phyloP scores from a whole-genome alignment of 1,139 yeast genomes.

The Barnettozyma hawaiiensis region DNA sequence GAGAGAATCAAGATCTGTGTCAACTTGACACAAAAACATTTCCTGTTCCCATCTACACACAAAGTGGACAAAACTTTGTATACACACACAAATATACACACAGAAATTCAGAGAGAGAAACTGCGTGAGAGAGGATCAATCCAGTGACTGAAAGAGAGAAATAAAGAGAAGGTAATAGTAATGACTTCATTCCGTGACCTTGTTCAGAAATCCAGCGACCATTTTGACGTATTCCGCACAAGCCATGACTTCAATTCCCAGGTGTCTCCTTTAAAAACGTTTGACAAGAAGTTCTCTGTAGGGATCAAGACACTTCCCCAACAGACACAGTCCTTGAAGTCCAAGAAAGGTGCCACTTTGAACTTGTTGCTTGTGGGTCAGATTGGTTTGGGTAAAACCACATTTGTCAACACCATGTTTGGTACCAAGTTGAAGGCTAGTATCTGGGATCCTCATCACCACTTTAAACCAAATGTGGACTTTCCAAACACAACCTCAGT shows the following conservation, averaged over 20 bases:
- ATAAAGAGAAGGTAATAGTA: too few species aligned
- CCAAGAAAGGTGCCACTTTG: constrained; percentile 47
- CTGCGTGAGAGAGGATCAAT: too few species aligned
- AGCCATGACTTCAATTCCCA: neutral
- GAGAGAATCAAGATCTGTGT: too few species aligned
- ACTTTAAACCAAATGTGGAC: constrained; percentile 6
- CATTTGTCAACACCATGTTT: constrained; percentile 56
- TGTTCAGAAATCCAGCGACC: neutral
- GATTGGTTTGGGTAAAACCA: constrained; percentile 49
- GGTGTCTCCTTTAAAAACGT: neutral
- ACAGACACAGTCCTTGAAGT: constrained; percentile 27
- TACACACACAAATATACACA: too few species aligned
- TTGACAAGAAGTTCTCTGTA: constrained; percentile 11
- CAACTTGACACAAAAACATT: too few species aligned
- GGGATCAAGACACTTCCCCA: constrained; percentile 27
- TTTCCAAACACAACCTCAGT: constrained; percentile 33
- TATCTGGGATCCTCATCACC: constrained; percentile 20
- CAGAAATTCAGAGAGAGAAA: too few species aligned
- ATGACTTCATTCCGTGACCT: neutral
- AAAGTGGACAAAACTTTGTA: too few species aligned
- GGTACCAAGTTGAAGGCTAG: constrained; percentile 27
- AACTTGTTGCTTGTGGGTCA: constrained; percentile 57
- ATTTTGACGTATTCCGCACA: constrained; percentile 1
- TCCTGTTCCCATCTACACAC: too few species aligned
- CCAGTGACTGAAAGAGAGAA: too few species aligned